Evolutionary conservation across 2,329 filamentous ascomycete genomes (phyloP).

Genomic region (Endocalyx cinctus): DNA sequence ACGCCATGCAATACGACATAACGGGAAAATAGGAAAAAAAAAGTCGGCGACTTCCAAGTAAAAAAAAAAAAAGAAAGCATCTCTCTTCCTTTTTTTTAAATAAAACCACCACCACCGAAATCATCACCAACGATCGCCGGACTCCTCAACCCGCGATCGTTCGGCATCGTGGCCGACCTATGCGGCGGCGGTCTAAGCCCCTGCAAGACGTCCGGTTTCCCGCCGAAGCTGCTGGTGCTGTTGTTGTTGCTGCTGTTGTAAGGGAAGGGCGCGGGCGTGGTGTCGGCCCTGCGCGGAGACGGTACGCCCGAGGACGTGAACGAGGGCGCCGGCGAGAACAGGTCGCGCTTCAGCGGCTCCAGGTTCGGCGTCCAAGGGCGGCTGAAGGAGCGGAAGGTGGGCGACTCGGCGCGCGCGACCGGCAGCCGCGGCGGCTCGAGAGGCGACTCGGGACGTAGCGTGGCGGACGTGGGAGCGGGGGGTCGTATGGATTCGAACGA

Average conservation of each 20-base stretch:
- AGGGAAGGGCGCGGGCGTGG: conserved; percentile 6
- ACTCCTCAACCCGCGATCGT: conserved; percentile 14
- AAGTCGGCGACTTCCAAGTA: no score
- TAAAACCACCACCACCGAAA: conserved; percentile 15
- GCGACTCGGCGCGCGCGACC: conserved; percentile 16
- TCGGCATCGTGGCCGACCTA: conserved; percentile 9
- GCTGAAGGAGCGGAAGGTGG: conserved; percentile 19
- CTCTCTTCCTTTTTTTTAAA: conserved; percentile 3
- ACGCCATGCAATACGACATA: no score
- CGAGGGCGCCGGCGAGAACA: no score
- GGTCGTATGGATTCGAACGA: no score
- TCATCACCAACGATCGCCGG: conserved; percentile 20
- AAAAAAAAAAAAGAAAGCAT: no score
- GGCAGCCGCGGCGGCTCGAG: conserved; percentile 10
- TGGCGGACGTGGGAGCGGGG: not conserved
- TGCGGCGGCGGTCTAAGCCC: conserved; percentile 4
- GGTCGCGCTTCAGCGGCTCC: not conserved
- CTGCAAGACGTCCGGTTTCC: no score
- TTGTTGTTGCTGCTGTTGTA: conserved; percentile 5
- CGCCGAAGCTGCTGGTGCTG: no score
- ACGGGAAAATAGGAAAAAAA: no score
- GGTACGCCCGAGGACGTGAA: conserved; percentile 10
- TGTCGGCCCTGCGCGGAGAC: no score
- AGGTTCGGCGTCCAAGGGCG: conserved; percentile 14
- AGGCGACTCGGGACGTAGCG: conserved; percentile 8